Conservation (phyloP, 441 rosid genomes). For the Populus hybrid region DNA sequence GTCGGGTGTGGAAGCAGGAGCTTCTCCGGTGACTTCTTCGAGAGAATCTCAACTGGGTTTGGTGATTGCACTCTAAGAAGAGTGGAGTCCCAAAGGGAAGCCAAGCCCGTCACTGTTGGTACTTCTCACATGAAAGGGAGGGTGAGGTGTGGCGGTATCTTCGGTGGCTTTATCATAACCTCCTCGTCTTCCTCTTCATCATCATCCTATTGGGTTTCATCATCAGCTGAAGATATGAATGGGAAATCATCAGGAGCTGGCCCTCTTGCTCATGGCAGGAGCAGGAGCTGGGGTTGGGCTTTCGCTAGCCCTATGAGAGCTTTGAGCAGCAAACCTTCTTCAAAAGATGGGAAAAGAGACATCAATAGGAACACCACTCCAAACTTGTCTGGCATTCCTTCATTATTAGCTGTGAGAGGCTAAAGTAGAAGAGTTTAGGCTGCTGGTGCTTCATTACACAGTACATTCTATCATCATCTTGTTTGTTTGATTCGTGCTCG, state of each 20-base stretch:
- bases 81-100: slow-evolving; percentile 94
- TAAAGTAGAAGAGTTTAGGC: slow-evolving; percentile 17
- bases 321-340: slow-evolving; percentile 40
- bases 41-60: slow-evolving; percentile 88
- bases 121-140: slow-evolving; percentile 54
- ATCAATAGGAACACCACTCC: slow-evolving; percentile 38
- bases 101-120: slow-evolving; percentile 36
- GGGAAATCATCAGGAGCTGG: slow-evolving; percentile 56
- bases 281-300: slow-evolving; percentile 79
- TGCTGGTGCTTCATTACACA: slow-evolving; percentile 13
- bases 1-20: slow-evolving; percentile 97
- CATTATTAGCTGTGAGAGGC: slow-evolving; percentile 62
- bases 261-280: slow-evolving; percentile 44
- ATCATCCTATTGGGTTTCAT: slow-evolving; percentile 72
- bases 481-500: neutral
- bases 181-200: slow-evolving; percentile 73
- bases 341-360: slow-evolving; percentile 54
- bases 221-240: slow-evolving; percentile 47
- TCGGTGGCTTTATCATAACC: slow-evolving; percentile 80
- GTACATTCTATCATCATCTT: slow-evolving; percentile 21
- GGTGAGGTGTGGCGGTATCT: slow-evolving; percentile 84
- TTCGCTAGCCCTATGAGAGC: slow-evolving; percentile 95
- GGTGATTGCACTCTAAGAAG: slow-evolving; percentile 91
- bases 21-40: slow-evolving; percentile 95
- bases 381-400: slow-evolving; percentile 66